Conservation (phyloP, 2,329 filamentous ascomycete species). For the Monilinia aucupariae region DNA sequence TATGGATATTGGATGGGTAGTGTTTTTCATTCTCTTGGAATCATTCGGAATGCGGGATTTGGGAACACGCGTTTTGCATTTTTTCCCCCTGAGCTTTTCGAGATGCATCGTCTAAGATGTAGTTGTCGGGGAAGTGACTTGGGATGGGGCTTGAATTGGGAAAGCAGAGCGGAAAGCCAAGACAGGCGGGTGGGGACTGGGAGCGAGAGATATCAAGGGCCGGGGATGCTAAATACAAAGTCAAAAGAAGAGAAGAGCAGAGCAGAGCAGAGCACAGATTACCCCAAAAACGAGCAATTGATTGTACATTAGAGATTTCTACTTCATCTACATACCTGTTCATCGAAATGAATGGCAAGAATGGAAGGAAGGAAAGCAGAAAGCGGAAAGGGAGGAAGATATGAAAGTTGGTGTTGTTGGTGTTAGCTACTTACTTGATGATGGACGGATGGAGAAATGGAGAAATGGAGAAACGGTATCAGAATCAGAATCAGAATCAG, state of each 20-base stretch:
- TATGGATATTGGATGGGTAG: slow-evolving; percentile 14
- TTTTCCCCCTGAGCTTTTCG: background rate
- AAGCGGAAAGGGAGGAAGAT: background rate
- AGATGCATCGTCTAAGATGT: background rate
- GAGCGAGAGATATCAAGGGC: background rate
- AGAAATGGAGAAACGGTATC: background rate
- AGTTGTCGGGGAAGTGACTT: background rate
- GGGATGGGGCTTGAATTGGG: background rate
- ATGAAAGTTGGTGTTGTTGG: background rate
- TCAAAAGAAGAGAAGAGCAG: background rate
- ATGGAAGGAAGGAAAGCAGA: background rate
- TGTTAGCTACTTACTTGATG: background rate
- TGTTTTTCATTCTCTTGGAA: slow-evolving; percentile 4
- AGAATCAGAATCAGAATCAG: background rate
- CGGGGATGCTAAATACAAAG: background rate
- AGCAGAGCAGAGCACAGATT: background rate
- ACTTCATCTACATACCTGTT: background rate
- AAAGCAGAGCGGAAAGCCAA: background rate
- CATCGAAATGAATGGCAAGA: background rate
- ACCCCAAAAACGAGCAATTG: background rate
- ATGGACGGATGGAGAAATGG: background rate
- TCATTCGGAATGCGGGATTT: slow-evolving; percentile 4
- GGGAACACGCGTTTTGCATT: background rate
- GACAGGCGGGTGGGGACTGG: background rate
- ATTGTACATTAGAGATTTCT: slow-evolving; percentile 1